These are phyloP conservation scores for Botrytis byssoidea DNA, from an alignment of 2,329 filamentous ascomycete species.

Conservation along the genomic window DNA sequence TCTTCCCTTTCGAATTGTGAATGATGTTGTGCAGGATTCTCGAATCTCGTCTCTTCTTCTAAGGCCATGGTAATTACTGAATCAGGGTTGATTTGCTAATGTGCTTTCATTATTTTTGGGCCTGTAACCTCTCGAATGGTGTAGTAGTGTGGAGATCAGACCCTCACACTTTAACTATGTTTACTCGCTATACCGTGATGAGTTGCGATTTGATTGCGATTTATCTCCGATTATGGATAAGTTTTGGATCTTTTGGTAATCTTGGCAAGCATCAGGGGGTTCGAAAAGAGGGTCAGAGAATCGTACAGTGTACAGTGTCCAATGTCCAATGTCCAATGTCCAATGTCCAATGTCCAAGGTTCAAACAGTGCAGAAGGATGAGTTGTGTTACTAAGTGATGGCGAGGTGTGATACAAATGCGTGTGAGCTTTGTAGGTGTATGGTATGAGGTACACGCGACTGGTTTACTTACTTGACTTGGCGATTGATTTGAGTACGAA, in stretches of 20 bases:
- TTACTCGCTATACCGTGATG: background rate
- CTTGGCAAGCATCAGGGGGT: conserved; percentile 6
- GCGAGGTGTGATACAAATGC: background rate
- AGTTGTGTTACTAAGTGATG: background rate
- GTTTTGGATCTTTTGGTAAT: background rate
- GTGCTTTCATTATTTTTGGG: conserved; percentile 8
- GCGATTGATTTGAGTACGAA: background rate
- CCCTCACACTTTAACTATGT: background rate
- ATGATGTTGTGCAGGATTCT: conserved; percentile 8
- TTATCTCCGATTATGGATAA: background rate
- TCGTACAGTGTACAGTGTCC: background rate
- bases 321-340: background rate
- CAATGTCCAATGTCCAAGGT: too few relatives aligned
- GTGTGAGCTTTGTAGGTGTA: background rate
- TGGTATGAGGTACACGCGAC: conserved; percentile 11
- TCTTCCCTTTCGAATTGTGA: conserved; percentile 8
- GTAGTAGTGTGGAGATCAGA: background rate
- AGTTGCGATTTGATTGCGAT: conserved; percentile 1
- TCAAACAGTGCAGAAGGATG: background rate
- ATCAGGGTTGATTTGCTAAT: conserved; percentile 12
- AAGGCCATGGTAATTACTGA: conserved; percentile 5
- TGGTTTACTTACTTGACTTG: background rate
- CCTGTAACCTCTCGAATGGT: conserved; percentile 11
- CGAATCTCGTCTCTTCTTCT: background rate
- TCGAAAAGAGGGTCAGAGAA: background rate